Conservation (phyloP, 129 eudicot species). For the Dittrichia graveolens region DNA sequence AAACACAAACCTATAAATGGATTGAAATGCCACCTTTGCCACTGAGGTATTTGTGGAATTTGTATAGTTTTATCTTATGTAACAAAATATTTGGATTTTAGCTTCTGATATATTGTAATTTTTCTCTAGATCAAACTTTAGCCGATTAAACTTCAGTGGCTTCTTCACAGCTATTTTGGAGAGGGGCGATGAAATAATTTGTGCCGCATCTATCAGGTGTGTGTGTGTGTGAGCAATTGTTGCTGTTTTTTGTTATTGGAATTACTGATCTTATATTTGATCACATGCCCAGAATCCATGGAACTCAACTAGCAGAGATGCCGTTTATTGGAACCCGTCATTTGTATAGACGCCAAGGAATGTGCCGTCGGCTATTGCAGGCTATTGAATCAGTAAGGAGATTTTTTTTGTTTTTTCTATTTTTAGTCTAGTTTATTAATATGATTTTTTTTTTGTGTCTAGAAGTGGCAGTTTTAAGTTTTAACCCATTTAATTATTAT, state of each 20-base stretch:
- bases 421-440: too few relatives aligned
- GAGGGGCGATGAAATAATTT: slow-evolving; percentile 83
- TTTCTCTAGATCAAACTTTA: slow-evolving; percentile 70
- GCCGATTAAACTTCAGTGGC: slow-evolving; percentile 69
- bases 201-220: slow-evolving; percentile 96
- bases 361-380: slow-evolving; percentile 80
- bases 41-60: not conserved
- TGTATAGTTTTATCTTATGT: not conserved
- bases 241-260: slow-evolving; percentile 14
- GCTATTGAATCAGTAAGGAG: slow-evolving; percentile 81
- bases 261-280: slow-evolving; percentile 25
- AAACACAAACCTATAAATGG: too few relatives aligned
- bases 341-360: slow-evolving; percentile 93
- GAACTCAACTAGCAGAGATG: slow-evolving; percentile 92
- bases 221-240: not conserved
- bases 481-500: slow-evolving; percentile 8
- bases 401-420: slow-evolving; percentile 2
- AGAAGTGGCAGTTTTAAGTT: not conserved
- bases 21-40: too few relatives aligned
- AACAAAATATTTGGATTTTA: not conserved
- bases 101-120: slow-evolving; percentile 7
- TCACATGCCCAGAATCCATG: slow-evolving; percentile 61
- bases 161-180: slow-evolving; percentile 83
- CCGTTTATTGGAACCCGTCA: slow-evolving; percentile 94
- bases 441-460: too few relatives aligned